Evolutionary conservation across 345 rosid genomes (phyloP).

Genomic region (Syzygium jambos): DNA sequence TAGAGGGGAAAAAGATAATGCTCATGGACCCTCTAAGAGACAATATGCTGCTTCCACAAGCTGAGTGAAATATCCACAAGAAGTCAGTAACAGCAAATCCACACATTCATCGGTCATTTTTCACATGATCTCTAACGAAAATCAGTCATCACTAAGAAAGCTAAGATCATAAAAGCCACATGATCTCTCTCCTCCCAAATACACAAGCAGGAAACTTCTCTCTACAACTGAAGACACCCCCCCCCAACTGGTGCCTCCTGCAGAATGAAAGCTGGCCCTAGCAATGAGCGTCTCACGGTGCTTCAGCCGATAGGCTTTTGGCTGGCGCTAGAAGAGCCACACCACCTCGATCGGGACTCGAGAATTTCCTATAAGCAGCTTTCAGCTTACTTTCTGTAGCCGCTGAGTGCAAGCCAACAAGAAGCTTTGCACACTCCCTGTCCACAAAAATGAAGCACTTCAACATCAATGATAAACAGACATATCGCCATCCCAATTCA

Average conservation of each 20-base stretch:
- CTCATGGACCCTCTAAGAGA: background rate
- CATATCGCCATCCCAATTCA: background rate
- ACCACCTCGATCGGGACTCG: slow-evolving; percentile 36
- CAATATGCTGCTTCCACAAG: background rate
- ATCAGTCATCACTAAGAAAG: background rate
- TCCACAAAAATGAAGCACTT: background rate
- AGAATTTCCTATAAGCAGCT: slow-evolving; percentile 56
- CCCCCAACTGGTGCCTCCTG: background rate
- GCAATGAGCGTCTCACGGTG: background rate
- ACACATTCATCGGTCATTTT: background rate
- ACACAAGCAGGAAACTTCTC: background rate
- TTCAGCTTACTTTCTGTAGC: slow-evolving; percentile 58
- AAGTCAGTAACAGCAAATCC: background rate
- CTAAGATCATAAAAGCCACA: background rate
- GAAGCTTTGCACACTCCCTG: slow-evolving; percentile 67
- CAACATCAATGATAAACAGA: background rate
- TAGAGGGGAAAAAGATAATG: no score
- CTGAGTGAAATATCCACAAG: background rate
- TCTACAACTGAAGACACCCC: background rate
- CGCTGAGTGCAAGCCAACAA: slow-evolving; percentile 40
- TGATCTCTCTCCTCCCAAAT: background rate
- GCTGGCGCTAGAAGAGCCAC: slow-evolving; percentile 65
- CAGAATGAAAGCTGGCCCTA: background rate
- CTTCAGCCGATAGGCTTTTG: slow-evolving; percentile 14
- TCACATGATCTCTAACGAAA: background rate